Evolutionary conservation across 352 stramenopile genomes (phyloP).

Genomic region (Phytophthora fragariaefolia): DNA sequence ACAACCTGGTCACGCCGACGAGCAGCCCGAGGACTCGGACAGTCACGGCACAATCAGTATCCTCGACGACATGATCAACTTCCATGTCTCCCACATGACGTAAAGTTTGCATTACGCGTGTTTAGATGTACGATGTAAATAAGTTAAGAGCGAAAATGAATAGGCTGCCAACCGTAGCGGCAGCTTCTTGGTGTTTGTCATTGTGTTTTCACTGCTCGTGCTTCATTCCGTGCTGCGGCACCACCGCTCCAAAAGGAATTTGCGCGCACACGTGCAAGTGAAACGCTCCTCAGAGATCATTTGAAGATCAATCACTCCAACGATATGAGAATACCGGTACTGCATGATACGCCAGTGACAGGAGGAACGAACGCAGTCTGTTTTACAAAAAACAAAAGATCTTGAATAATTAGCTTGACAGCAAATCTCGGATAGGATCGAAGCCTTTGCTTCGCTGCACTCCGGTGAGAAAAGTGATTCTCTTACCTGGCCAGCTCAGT

Average conservation of each 20-base stretch:
- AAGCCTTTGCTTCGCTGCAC: too few species aligned
- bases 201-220: conserved; percentile 19
- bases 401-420: too few species aligned
- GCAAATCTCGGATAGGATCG: too few species aligned
- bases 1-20: conserved; percentile 7
- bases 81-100: conserved; percentile 48
- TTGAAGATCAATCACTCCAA: too few species aligned
- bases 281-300: conserved; percentile 12
- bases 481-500: too few species aligned
- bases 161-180: neutral
- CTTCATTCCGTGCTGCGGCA: conserved; percentile 23
- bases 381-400: too few species aligned
- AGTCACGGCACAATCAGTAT: conserved; percentile 34
- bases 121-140: conserved; percentile 25
- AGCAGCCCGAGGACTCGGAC: conserved; percentile 13
- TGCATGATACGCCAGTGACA: too few species aligned
- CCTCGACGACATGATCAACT: conserved; percentile 60
- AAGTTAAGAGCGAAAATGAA: conserved; percentile 23
- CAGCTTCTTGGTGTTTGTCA: conserved; percentile 20
- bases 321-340: too few species aligned
- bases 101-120: conserved; percentile 14
- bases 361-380: too few species aligned
- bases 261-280: neutral
- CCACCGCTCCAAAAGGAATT: conserved; percentile 12
- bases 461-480: too few species aligned